Evolutionary conservation across 2,329 filamentous ascomycete species (phyloP), one percentile per base, ranked within the genome.

Genomic region (Myriosclerotinia curreyana): DNA sequence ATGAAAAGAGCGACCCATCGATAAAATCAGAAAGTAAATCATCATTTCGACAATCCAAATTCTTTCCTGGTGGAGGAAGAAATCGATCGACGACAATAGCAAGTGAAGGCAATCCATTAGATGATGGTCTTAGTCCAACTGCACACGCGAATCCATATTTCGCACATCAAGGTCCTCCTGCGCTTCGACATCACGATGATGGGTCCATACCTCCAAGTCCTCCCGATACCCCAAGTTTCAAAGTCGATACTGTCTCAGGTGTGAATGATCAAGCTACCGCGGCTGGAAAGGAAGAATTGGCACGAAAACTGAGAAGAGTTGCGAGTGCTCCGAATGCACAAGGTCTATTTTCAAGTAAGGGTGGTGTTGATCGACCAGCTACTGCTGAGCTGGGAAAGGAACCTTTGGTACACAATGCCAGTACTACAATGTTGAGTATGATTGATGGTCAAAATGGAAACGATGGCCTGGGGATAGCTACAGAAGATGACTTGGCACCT

Each of bases 131-230:
- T 73, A 96, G 93, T 74, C 95, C 95, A 34, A 98, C 92, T 5
- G 94, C 93, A 60, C 87, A 94, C 74, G 94, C 92, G 69, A 99
- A 99, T 76, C 95, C 95, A 22, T 99, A 99, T 79, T 99, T 98
- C 77, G 90, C 88, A 70, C 95, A 98, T 76, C 95, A 99, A 78
- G 95, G 95, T 64, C 92, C 92, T 71, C 95, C 95, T 5, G 91
- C 91, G 69, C 81, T 98, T 72, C 89, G 94, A 74, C 95, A 99
- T 79, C 92, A 96, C 79, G 96, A 98, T 76, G 92, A 95, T 71
- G 91, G 89, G 73, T 97, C 92, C 69, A 90, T 96, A 44, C 93
- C 95, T 17, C 92, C 92, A 15, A 96, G 93, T 67, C 94, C 95
- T 38, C 92, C 94, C 52, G 92, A 96, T 75, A 96, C 92, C 1